Conservation (phyloP, 116 monocot genomes). For the Posidonia oceanica region DNA sequence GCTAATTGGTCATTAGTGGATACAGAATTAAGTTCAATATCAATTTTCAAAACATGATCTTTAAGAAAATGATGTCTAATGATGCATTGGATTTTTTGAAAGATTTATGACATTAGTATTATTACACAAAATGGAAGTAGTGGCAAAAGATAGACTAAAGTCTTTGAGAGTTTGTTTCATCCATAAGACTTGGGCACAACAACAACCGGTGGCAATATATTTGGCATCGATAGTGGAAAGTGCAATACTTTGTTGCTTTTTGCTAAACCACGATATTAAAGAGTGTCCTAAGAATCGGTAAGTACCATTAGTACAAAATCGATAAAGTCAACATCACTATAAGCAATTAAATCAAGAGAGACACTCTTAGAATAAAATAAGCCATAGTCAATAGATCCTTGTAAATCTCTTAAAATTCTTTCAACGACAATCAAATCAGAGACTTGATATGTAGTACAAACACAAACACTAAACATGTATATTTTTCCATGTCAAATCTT, state of each 20-base stretch:
- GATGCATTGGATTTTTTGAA: background rate
- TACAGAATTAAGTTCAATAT: background rate
- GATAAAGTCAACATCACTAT: background rate
- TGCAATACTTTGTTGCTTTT: background rate
- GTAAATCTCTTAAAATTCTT: too few species aligned
- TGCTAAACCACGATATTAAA: background rate
- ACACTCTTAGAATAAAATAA: background rate
- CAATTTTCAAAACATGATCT: background rate
- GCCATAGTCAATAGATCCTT: background rate
- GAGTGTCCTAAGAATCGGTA: too few species aligned
- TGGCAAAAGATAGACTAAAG: background rate
- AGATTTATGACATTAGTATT: background rate
- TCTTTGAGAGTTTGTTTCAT: background rate
- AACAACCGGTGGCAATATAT: too few species aligned
- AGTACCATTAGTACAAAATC: too few species aligned
- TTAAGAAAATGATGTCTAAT: background rate
- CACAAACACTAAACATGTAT: background rate
- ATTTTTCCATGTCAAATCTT: too few species aligned
- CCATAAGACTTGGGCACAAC: background rate
- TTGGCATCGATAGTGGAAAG: background rate
- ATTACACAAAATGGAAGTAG: background rate
- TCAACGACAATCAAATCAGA: too few species aligned
- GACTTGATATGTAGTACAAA: background rate
- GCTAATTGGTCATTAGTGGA: background rate
- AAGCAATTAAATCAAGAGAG: background rate